Conservation (phyloP, 106 monocot genomes). For the Dendrobium officinale region DNA sequence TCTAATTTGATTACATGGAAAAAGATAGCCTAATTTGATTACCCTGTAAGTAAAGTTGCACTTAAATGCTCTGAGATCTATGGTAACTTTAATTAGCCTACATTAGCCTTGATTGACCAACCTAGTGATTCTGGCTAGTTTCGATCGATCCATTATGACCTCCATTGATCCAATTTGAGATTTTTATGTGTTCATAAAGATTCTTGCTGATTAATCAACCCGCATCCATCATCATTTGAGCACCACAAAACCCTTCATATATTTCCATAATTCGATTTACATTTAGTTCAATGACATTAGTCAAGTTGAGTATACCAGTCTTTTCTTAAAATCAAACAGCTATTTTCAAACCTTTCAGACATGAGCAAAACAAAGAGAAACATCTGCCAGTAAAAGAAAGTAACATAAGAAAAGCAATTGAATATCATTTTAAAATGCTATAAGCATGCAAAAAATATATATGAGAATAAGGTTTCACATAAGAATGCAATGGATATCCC, state of each 20-base stretch:
- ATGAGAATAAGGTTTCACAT: not conserved
- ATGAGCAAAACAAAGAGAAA: not conserved
- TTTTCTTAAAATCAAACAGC: not conserved
- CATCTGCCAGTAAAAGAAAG: not conserved
- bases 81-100: not conserved
- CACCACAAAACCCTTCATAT: not conserved
- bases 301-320: not conserved
- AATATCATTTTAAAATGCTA: not conserved
- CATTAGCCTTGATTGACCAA: not conserved
- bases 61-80: not conserved
- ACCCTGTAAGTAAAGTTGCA: not conserved
- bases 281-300: not conserved
- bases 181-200: not conserved
- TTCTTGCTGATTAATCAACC: not conserved
- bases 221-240: not conserved
- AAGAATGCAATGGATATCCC: not conserved
- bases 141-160: not conserved
- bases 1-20: not conserved
- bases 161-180: not conserved
- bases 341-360: not conserved
- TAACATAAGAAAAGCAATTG: not conserved
- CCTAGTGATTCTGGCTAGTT: not conserved
- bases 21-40: not conserved
- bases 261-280: not conserved
- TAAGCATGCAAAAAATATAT: not conserved